Conservation (phyloP, 441 rosid species). For the Viola pubescens region DNA sequence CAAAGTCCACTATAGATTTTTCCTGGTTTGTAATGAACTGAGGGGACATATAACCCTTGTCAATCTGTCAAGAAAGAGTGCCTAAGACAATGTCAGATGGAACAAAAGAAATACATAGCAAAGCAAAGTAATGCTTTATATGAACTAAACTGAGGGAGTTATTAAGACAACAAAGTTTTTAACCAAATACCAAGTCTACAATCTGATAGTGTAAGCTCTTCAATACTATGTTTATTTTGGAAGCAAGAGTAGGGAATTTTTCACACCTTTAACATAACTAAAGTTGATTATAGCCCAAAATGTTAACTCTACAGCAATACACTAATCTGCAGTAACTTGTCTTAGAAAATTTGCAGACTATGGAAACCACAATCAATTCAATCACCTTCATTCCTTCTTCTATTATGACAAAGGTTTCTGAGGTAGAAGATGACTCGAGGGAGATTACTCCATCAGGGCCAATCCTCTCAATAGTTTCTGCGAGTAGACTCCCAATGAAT, state of each 20-base stretch:
- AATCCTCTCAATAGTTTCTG: slow-evolving; percentile 71
- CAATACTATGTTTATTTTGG: not conserved
- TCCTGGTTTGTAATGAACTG: slow-evolving; percentile 82
- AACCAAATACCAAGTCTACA: not conserved
- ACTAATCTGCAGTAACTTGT: slow-evolving; percentile 1
- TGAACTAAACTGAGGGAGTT: not conserved
- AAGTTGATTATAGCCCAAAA: not conserved
- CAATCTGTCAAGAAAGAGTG: slow-evolving; percentile 45
- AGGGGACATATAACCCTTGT: slow-evolving; percentile 83
- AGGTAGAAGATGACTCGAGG: slow-evolving; percentile 63
- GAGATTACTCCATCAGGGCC: slow-evolving; percentile 86
- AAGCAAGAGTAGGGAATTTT: not conserved
- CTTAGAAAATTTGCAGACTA: slow-evolving; percentile 2
- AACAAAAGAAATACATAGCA: not conserved
- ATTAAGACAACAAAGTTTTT: not conserved
- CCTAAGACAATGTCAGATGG: not conserved
- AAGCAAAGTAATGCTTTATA: not conserved
- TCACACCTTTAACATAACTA: not conserved
- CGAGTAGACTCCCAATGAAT: slow-evolving; percentile 60
- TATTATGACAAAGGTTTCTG: slow-evolving; percentile 59
- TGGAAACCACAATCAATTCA: slow-evolving; percentile 13
- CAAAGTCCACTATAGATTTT: slow-evolving; percentile 69
- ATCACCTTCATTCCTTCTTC: slow-evolving; percentile 95
- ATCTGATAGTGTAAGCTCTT: not conserved
- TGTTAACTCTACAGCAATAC: not conserved